Evolutionary conservation across 1,139 yeast genomes (phyloP).

Genomic region (Tardiomyces depauwii): DNA sequence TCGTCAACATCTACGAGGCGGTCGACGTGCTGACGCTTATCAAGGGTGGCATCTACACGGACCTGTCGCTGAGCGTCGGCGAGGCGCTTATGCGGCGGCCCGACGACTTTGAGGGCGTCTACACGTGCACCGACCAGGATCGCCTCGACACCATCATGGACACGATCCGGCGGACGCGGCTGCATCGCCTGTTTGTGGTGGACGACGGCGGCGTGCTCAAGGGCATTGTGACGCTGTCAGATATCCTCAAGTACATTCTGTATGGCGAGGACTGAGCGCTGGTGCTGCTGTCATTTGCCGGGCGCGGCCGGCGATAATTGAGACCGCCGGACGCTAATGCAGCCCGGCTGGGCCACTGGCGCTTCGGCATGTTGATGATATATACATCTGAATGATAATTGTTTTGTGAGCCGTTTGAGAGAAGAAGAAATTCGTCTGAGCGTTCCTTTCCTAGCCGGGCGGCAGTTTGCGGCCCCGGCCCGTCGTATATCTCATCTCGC

Average conservation of each 20-base stretch:
- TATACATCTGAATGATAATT: too few relatives aligned
- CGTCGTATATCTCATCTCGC: too few relatives aligned
- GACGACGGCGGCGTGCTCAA: constrained; percentile 66
- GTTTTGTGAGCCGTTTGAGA: too few relatives aligned
- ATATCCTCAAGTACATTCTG: constrained; percentile 73
- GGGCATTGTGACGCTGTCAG: constrained; percentile 87
- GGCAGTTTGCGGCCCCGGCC: too few relatives aligned
- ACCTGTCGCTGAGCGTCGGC: constrained; percentile 83
- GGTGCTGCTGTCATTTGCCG: not conserved
- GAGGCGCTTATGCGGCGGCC: constrained; percentile 92
- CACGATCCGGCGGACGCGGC: constrained; percentile 80
- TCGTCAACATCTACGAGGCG: constrained; percentile 90
- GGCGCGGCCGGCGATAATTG: too few relatives aligned
- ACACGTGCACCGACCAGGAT: constrained; percentile 86
- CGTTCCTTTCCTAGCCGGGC: too few relatives aligned
- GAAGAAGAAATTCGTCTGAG: too few relatives aligned
- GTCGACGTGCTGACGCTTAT: constrained; percentile 88
- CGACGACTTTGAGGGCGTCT: constrained; percentile 96
- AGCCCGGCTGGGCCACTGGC: too few relatives aligned
- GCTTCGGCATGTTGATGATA: too few relatives aligned
- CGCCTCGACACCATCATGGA: constrained; percentile 86
- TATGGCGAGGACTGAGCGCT: constrained; percentile 37
- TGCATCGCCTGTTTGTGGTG: constrained; percentile 88
- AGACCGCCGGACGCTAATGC: too few relatives aligned
- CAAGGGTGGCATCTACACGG: constrained; percentile 91